Evolutionary conservation across 2,329 filamentous ascomycete species (phyloP).

Genomic region (Talaromyces sp.): DNA sequence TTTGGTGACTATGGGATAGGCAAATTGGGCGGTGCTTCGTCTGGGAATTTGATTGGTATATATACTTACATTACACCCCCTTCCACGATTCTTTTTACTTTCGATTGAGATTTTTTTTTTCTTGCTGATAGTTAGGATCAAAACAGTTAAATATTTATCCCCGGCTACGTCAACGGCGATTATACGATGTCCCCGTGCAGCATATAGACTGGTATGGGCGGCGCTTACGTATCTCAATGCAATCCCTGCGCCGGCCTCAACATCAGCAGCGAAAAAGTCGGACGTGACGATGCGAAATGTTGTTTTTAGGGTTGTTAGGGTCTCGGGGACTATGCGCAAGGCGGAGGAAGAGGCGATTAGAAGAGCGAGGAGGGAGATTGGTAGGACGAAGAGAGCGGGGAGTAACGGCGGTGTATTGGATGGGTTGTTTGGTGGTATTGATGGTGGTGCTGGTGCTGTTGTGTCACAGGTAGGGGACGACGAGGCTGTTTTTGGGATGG

Average conservation of each 20-base stretch:
- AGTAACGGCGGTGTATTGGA: constrained; percentile 30
- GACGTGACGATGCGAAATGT: constrained; percentile 46
- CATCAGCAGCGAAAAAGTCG: background rate
- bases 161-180: constrained; percentile 92
- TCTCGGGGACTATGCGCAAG: constrained; percentile 90
- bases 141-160: constrained; percentile 82
- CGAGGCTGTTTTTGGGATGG: constrained; percentile 27
- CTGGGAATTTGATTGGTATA: constrained; percentile 62
- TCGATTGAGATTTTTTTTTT: too few relatives aligned
- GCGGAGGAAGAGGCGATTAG: constrained; percentile 84
- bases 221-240: constrained; percentile 74
- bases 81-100: too few relatives aligned
- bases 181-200: constrained; percentile 71
- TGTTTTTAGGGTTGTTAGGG: constrained; percentile 76
- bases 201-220: constrained; percentile 86
- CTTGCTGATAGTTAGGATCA: background rate
- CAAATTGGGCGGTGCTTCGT: constrained; percentile 56
- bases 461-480: constrained; percentile 29
- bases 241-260: constrained; percentile 47
- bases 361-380: constrained; percentile 66
- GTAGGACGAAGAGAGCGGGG: constrained; percentile 54
- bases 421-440: constrained; percentile 23
- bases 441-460: constrained; percentile 29
- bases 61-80: too few relatives aligned
- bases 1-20: constrained; percentile 82